A percentile compares a stretch with the other conserved stretches of the same genome.
Evolutionary conservation across 495 filamentous ascomycete genomes (phyloP).

Genomic region (Trichocladium antarcticum): DNA sequence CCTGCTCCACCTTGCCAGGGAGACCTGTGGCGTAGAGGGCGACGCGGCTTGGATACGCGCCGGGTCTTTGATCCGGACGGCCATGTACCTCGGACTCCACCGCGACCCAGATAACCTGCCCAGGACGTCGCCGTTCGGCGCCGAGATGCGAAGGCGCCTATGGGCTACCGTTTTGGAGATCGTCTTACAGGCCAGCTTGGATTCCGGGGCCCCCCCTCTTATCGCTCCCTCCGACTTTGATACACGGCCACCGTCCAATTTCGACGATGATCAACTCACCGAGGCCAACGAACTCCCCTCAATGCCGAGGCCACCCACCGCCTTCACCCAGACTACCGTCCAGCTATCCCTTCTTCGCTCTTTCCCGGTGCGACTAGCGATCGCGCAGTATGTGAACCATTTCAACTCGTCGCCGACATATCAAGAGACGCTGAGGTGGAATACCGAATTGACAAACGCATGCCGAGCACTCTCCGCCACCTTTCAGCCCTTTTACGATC

Average conservation of each 20-base stretch:
- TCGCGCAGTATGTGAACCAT: constrained; percentile 30
- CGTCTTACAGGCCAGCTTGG: constrained; percentile 47
- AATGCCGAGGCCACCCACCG: constrained; percentile 10
- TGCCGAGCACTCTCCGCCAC: constrained; percentile 25
- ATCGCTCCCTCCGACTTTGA: constrained; percentile 48
- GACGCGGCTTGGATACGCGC: constrained; percentile 51
- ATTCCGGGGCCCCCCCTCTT: constrained; percentile 48
- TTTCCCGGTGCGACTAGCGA: constrained; percentile 27
- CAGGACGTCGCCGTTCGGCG: constrained; percentile 35
- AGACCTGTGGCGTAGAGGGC: constrained; percentile 43
- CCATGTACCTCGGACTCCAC: constrained; percentile 52
- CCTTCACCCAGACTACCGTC: constrained; percentile 33
- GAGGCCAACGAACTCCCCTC: constrained; percentile 17
- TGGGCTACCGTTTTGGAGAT: constrained; percentile 60
- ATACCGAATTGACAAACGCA: constrained; percentile 26
- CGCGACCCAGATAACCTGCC: constrained; percentile 41
- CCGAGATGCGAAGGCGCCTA: constrained; percentile 57
- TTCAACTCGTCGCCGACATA: constrained; percentile 23
- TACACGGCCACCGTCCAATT: constrained; percentile 43
- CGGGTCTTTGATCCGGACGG: constrained; percentile 46
- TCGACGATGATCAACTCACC: constrained; percentile 35
- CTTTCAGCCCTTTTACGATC: constrained; percentile 27
- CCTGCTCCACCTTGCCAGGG: constrained; percentile 48
- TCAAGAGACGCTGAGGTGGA: constrained; percentile 30
- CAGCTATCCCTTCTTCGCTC: constrained; percentile 29